Evolutionary conservation across 1,139 yeast species (phyloP).

Genomic region (Kodamaea suecica): DNA sequence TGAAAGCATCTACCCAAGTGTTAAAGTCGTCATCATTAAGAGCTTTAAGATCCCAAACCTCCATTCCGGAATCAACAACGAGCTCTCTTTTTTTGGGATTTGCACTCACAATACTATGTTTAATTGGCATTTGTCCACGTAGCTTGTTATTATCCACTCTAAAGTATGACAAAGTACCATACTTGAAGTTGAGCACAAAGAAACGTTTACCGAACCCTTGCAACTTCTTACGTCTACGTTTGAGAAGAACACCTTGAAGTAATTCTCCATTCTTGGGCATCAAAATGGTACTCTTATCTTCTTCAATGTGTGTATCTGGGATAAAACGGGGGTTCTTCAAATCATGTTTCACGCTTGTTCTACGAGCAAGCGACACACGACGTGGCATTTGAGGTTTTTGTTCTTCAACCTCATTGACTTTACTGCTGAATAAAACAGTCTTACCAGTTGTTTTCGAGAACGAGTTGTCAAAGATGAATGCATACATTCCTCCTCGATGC

Average conservation of each 20-base stretch:
- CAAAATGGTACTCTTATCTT: constrained; percentile 18
- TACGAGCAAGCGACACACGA: constrained; percentile 5
- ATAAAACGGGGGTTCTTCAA: constrained; percentile 1
- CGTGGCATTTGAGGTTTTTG: background rate
- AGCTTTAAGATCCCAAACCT: constrained; percentile 86
- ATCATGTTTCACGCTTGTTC: constrained; percentile 4
- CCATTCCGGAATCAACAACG: constrained; percentile 92
- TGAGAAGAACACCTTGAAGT: constrained; percentile 71
- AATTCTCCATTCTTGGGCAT: constrained; percentile 56
- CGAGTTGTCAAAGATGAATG: constrained; percentile 89
- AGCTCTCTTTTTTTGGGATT: constrained; percentile 65
- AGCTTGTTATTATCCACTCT: constrained; percentile 64
- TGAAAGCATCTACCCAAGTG: constrained; percentile 80
- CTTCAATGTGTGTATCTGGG: constrained; percentile 2
- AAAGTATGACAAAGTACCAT: constrained; percentile 82
- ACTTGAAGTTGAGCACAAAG: constrained; percentile 76
- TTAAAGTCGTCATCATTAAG: constrained; percentile 62
- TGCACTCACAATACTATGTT: constrained; percentile 77
- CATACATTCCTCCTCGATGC: constrained; percentile 62
- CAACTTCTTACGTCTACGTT: constrained; percentile 67
- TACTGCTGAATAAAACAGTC: constrained; percentile 67
- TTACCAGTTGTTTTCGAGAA: constrained; percentile 84
- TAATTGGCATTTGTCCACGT: constrained; percentile 91
- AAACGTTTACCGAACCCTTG: constrained; percentile 87
- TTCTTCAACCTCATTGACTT: constrained; percentile 22